Evolutionary conservation across 768 basidiomycete genomes (phyloP), one percentile per base, ranked within the genome.

Genomic region (Rhodosporidiobolus odoratus): DNA sequence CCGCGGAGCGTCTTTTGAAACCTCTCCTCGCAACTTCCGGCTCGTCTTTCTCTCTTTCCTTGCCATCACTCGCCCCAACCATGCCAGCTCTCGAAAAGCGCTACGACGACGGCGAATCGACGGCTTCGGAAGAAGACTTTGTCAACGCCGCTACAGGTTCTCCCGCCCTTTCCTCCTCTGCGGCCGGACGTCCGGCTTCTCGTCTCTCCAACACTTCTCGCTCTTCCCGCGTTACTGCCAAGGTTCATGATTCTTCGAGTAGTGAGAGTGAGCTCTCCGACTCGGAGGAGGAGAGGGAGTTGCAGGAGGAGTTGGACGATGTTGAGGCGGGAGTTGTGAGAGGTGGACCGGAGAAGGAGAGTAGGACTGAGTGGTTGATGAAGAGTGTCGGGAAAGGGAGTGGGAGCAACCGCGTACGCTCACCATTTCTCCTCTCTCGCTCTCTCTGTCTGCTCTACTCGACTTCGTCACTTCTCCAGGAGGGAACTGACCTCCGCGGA

Each of bases 11-110:
- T n/a, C n/a, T n/a, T n/a, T n/a, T n/a, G n/a, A n/a, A n/a, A n/a
- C 23, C 87, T 89, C 13, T 35, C 54, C 54, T 53, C 52, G 48
- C 12, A 10, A 12, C 30, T 53, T 30, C 27, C 52, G n/a, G n/a
- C n/a, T 32, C 21, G 27, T 53, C 52, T 53, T 19, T 10, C 52
- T 53, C 52, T 53, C 30, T 30, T 19, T 53, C 52, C 52, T 50
- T 50, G 21, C 23, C 48, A 9, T 23, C 52, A 30, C 52, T 10
- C 30, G 7, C 30, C 52, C 32, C 30, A n/a, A 30, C 34, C 35
- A 65, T 65, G 56, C 38, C 56, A 12, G 41, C 57, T 2, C 65
- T 58, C 32, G 69, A 70, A 45, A 56, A 57, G 38, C 69, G 64
- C 32, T 71, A 71, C 69, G 69, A 71, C 47, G 57, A 61, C 69